Base-by-base conservation (phyloP, 345 rosid genomes). In the Excoecaria cochinchinensis region DNA sequence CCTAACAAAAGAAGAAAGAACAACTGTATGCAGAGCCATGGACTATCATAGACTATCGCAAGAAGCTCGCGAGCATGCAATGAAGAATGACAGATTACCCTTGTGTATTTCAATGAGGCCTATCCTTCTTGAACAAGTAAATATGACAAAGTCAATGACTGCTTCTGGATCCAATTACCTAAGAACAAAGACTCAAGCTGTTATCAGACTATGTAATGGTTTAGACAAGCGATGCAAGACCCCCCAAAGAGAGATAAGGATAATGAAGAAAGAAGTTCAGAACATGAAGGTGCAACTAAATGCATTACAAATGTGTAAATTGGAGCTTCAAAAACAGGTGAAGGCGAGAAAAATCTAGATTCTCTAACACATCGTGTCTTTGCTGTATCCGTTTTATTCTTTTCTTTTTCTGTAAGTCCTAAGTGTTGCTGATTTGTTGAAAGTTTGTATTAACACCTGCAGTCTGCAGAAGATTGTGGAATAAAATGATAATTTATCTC, bases 241-340 rank as follows among this genome's bases (percentile, higher is more conserved):
- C 7, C 63, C 77, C 3, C 78, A 47, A 11, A 77, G 78, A 13
- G 90, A 90, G 84, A 74, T 88, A 61, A 84, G 47, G 47, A 60
- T 75, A 79, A 84, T 90, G 83, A 88, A 69, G 71, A 74, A 83
- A 67, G 94, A 88, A 65, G 90, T 90, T 17, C 85, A 85, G 53
- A 50, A 14, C 10, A 83, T 90, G 86, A 87, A 88, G 78, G 21
- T 68, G 86, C 88, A 88, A 57, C 82, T 90, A 36, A 81, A 80
- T 72, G 75, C 82, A 47, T 31, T 86, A 84, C 82, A 88, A 64
- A 75, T 70, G 85, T 88, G 90, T 61, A 88, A 76, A 77, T 31
- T 73, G 67, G 56, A 88, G 82, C 79, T 90, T 57, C 89, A 82
- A 70, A 82, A 73, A 59, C 89, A 83, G 76, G 78, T 70, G 17